Percentiles rank a stretch among this genome's conserved stretches.
phyloP scores from a whole-genome alignment of 352 stramenopile genomes.

The Pythium brassicae region DNA sequence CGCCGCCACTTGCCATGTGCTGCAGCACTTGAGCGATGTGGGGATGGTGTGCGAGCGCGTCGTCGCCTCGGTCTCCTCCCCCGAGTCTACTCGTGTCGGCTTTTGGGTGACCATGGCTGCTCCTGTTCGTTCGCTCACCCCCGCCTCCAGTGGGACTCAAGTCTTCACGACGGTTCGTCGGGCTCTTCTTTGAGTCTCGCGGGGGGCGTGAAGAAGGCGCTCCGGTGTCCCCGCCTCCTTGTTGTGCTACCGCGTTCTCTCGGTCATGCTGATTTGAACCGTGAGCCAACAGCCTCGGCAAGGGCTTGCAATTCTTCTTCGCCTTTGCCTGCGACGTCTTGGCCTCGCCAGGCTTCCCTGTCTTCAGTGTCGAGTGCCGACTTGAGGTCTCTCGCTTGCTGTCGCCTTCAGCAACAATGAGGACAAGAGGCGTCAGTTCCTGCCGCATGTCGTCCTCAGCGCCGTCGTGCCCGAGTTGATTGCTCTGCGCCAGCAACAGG shows the following conservation, averaged over 20 bases:
- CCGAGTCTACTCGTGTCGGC: background rate
- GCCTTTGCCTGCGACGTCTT: background rate
- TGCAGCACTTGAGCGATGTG: conserved; percentile 43
- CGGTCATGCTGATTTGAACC: no score
- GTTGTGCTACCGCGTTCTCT: conserved; percentile 2
- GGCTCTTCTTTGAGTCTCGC: background rate
- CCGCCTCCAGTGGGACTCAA: no score
- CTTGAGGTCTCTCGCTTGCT: background rate
- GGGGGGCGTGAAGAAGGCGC: background rate
- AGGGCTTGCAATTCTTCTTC: background rate
- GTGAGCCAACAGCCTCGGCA: background rate
- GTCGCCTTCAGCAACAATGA: background rate
- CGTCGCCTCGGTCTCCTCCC: conserved; percentile 13
- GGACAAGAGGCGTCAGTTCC: background rate
- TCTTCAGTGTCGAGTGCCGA: background rate
- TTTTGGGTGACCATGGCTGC: background rate
- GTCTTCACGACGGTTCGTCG: background rate
- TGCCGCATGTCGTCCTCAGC: background rate
- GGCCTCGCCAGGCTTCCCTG: background rate
- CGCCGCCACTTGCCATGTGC: conserved; percentile 15
- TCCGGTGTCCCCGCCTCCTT: background rate
- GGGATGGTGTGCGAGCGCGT: conserved; percentile 34
- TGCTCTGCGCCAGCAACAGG: conserved; percentile 11
- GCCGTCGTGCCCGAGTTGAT: conserved; percentile 8
- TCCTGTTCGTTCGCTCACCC: background rate